These are phyloP conservation scores for Rhododendron mucronatum DNA, from an alignment of 148 eudicot species.

Conservation along the genomic window DNA sequence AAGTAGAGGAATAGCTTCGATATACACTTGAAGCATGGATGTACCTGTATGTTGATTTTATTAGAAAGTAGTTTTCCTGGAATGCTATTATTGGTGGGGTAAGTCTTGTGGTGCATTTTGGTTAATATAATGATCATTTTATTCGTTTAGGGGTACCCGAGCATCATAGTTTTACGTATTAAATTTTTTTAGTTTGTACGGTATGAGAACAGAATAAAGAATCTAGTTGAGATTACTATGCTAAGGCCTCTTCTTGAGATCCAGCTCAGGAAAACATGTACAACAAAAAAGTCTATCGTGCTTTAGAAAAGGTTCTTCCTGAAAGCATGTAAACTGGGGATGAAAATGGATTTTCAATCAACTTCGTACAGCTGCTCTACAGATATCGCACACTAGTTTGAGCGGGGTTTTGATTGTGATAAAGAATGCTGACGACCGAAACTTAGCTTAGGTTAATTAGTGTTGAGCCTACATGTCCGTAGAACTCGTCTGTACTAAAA, in stretches of 20 bases:
- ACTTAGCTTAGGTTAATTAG: neutral
- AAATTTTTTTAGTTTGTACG: neutral
- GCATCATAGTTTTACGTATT: neutral
- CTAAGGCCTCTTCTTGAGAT: neutral
- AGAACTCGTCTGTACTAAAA: neutral
- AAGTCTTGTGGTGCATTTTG: neutral
- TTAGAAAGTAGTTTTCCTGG: neutral
- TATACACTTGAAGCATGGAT: neutral
- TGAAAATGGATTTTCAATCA: neutral
- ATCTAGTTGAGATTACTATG: neutral
- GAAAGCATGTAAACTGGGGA: neutral
- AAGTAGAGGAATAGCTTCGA: conserved; percentile 19
- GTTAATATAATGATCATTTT: neutral
- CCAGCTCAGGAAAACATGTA: neutral
- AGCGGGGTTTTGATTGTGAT: neutral
- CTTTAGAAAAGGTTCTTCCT: neutral
- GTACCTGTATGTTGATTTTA: neutral
- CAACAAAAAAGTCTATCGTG: neutral
- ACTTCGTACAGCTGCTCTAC: neutral
- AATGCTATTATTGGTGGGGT: neutral
- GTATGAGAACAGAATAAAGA: neutral
- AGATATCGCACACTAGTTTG: neutral
- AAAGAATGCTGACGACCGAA: neutral
- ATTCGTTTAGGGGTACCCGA: neutral
- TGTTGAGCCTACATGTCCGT: neutral